Evolutionary conservation across 495 filamentous ascomycete species (phyloP).

Genomic region (Podospora sp.): DNA sequence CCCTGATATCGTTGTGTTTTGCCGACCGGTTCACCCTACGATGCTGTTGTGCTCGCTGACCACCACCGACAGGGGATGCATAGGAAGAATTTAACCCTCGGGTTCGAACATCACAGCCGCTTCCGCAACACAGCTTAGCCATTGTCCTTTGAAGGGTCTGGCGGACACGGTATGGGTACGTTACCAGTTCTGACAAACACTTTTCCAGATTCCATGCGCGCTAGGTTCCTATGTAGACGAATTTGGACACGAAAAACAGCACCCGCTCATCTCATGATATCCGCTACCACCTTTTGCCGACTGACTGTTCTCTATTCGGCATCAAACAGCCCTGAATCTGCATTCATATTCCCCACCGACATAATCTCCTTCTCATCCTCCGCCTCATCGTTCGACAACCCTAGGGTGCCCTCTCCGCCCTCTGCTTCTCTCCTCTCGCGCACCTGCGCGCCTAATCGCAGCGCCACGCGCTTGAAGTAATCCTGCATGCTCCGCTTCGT

Average conservation of each 20-base stretch:
- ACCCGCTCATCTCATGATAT: not conserved
- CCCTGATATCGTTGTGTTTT: too few relatives aligned
- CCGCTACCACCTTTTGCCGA: not conserved
- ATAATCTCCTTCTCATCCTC: slow-evolving; percentile 96
- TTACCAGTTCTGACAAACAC: not conserved
- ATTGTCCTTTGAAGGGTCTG: too few relatives aligned
- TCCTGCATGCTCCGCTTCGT: slow-evolving; percentile 91
- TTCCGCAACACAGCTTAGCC: too few relatives aligned
- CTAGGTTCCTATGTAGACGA: not conserved
- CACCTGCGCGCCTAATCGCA: slow-evolving; percentile 79
- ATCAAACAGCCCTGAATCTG: slow-evolving; percentile 67
- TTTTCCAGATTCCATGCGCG: not conserved
- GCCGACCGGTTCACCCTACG: too few relatives aligned
- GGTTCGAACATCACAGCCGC: too few relatives aligned
- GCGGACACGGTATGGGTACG: too few relatives aligned
- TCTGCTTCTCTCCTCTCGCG: slow-evolving; percentile 87
- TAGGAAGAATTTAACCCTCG: too few relatives aligned
- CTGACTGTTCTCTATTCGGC: slow-evolving; percentile 27
- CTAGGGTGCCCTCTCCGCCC: slow-evolving; percentile 82
- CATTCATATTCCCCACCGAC: slow-evolving; percentile 90
- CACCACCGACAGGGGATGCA: too few relatives aligned
- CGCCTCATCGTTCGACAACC: slow-evolving; percentile 80
- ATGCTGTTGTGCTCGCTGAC: too few relatives aligned
- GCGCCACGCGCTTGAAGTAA: slow-evolving; percentile 92
- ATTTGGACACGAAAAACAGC: not conserved